Evolutionary conservation across 1,284 basidiomycete genomes (phyloP).

Genomic region (Fomitopsis schrenkii): DNA sequence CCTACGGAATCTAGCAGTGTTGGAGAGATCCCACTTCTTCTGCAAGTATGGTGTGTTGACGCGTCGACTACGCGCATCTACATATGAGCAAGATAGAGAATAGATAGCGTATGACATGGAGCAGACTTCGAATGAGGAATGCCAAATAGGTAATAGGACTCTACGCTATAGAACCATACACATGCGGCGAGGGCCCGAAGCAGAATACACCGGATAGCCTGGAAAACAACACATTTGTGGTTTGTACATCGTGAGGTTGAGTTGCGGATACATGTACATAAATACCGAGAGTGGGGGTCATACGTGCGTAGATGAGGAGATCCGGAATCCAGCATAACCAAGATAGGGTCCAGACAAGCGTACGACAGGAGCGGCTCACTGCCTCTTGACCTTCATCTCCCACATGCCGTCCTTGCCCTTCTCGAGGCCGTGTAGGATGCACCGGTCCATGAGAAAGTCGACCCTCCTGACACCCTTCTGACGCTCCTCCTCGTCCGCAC

Average conservation of each 20-base stretch:
- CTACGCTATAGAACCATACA: neutral
- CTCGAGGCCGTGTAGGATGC: conserved; percentile 25
- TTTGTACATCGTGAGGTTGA: neutral
- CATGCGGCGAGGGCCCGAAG: neutral
- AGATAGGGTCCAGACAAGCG: neutral
- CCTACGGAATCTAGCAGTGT: too few species aligned
- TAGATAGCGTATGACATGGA: too few species aligned
- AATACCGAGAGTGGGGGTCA: neutral
- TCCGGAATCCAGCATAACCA: neutral
- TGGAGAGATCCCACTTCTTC: too few species aligned
- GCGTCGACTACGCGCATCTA: too few species aligned
- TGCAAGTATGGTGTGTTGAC: too few species aligned
- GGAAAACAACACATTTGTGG: neutral
- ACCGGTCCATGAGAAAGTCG: conserved; percentile 29
- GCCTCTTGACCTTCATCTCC: conserved; percentile 29
- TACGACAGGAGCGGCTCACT: neutral
- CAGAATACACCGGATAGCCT: neutral
- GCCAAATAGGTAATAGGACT: neutral
- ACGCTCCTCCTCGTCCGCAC: conserved; percentile 18
- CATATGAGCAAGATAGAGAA: too few species aligned
- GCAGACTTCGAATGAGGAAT: neutral
- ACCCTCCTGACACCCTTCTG: conserved; percentile 24
- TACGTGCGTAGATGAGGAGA: neutral
- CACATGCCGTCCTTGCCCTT: conserved; percentile 28
- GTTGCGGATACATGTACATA: neutral